Percentiles rank a stretch among this genome's conserved stretches.
phyloP scores from a whole-genome alignment of 805 yeast genomes.

The Metschnikowia continentalis region DNA sequence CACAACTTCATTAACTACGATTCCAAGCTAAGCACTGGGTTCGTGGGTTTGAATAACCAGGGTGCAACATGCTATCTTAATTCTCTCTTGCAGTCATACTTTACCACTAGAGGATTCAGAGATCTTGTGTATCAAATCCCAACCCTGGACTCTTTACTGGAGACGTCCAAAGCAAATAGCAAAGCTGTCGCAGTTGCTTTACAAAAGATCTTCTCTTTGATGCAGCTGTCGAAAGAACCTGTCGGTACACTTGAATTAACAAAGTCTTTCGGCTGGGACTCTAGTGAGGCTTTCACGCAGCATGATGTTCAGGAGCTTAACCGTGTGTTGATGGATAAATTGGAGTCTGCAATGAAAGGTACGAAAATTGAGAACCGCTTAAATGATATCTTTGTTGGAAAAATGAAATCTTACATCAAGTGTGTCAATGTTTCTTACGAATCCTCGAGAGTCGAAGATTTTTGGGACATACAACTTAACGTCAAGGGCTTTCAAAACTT shows the following conservation, averaged over 20 bases:
- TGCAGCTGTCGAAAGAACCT: constrained; percentile 69
- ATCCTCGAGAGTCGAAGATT: constrained; percentile 86
- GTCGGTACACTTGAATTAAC: constrained; percentile 86
- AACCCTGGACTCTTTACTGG: constrained; percentile 35
- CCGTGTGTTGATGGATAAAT: constrained; percentile 89
- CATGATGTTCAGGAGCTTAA: constrained; percentile 97
- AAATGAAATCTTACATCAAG: constrained; percentile 90
- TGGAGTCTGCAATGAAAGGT: constrained; percentile 88
- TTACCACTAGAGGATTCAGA: constrained; percentile 76
- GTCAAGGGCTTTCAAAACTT: constrained; percentile 78
- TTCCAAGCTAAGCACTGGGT: constrained; percentile 84
- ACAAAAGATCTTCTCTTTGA: constrained; percentile 80
- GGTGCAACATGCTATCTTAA: constrained; percentile 98
- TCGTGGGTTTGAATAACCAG: constrained; percentile 89
- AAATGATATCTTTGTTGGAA: constrained; percentile 87
- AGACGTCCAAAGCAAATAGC: constrained; percentile 31
- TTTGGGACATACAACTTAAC: constrained; percentile 96
- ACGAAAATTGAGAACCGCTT: constrained; percentile 57
- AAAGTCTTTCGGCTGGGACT: constrained; percentile 94
- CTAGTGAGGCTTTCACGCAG: constrained; percentile 91
- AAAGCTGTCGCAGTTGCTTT: constrained; percentile 68
- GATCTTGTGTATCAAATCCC: constrained; percentile 88
- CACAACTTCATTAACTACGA: constrained; percentile 80
- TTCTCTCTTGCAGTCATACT: constrained; percentile 86
- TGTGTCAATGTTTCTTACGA: constrained; percentile 93